Base-by-base conservation (phyloP, 352 stramenopile genomes). In the Globisporangium orthogonon region DNA sequence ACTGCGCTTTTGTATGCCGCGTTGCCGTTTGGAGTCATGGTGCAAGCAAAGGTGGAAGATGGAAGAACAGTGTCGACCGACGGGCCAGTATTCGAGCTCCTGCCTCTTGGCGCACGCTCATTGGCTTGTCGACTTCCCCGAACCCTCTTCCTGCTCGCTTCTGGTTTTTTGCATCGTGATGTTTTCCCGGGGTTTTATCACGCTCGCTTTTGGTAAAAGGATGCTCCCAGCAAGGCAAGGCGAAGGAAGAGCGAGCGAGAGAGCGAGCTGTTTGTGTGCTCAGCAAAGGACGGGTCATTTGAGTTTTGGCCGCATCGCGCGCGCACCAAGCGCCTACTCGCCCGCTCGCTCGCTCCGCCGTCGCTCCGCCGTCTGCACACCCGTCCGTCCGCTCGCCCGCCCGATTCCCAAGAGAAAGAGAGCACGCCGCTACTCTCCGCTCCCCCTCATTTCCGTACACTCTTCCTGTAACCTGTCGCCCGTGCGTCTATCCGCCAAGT, bases 251-350 rank as follows among this genome's bases (percentile, higher is more conserved):
- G 13, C 6, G 47, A 14, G 29, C 23, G 46, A 7, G 35, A 10
- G 33, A 41, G 35, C 35, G 55, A 52, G 48, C 33, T 37, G 23
- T 17, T 58, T 45, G 29, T 13, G 39, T 40, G 45, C 44, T 54
- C 41, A 37, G 53, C 52, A 65, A 60, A 65, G 54, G 54, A 62
- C 45, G 54, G 67, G 60, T 83, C 78, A 89, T 89, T 89, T 80
- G 69, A 76, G 75, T 62, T 80, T 89, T 87, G 58, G 51, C 74
- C 62, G 62, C 67, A 70, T 73, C 62, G 69, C 61, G 66, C 62
- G 69, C 61, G 66, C 74, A 83, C 63, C 57, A 58, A 66, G 57
- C 60, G 74, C 59, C 50, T 43, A 52, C 29, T 35, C 40, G 37
- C 50, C 49, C 63, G 67, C 44, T 46, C 46, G 33, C 60, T 3